Percentiles rank a stretch among this genome's conserved stretches.
Evolutionary conservation across 345 rosid genomes (phyloP).

Genomic region (Triadica sebifera): DNA sequence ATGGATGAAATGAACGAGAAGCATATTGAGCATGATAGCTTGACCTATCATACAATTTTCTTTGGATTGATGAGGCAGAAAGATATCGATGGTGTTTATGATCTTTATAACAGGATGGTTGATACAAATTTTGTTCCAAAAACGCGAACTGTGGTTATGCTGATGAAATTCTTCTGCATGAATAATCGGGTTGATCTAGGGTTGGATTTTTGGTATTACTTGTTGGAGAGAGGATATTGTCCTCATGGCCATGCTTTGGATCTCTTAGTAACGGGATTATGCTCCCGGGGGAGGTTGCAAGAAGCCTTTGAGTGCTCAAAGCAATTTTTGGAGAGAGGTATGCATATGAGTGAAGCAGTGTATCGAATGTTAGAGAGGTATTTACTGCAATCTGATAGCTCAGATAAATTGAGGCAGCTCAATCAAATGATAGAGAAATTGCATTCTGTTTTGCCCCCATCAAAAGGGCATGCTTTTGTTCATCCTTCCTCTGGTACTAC

Average conservation of each 20-base stretch:
- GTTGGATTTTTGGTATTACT: constrained; percentile 56
- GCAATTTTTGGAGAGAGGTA: constrained; percentile 71
- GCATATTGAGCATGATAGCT: constrained; percentile 46
- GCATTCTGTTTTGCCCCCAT: constrained; percentile 50
- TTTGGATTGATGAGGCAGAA: constrained; percentile 61
- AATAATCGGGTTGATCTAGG: constrained; percentile 57
- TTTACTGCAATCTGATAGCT: constrained; percentile 36
- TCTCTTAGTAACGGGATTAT: constrained; percentile 64
- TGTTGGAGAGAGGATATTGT: constrained; percentile 62
- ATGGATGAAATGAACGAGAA: constrained; percentile 77
- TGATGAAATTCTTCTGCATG: constrained; percentile 72
- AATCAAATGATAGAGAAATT: constrained; percentile 49
- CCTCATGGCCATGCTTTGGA: constrained; percentile 84
- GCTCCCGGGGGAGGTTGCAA: constrained; percentile 49
- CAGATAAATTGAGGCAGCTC: constrained; percentile 50
- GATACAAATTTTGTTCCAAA: constrained; percentile 55
- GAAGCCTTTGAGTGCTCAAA: constrained; percentile 71
- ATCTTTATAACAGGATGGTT: constrained; percentile 56
- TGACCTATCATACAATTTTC: constrained; percentile 69
- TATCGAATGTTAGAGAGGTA: constrained; percentile 50
- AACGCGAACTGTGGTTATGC: constrained; percentile 68
- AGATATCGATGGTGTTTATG: constrained; percentile 48
- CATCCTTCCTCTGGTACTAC: neutral
- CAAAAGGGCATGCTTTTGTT: constrained; percentile 28
- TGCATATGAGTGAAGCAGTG: constrained; percentile 52